phyloP scores from a whole-genome alignment of 164 flowering plant species.

The Tetracentron sinense region DNA sequence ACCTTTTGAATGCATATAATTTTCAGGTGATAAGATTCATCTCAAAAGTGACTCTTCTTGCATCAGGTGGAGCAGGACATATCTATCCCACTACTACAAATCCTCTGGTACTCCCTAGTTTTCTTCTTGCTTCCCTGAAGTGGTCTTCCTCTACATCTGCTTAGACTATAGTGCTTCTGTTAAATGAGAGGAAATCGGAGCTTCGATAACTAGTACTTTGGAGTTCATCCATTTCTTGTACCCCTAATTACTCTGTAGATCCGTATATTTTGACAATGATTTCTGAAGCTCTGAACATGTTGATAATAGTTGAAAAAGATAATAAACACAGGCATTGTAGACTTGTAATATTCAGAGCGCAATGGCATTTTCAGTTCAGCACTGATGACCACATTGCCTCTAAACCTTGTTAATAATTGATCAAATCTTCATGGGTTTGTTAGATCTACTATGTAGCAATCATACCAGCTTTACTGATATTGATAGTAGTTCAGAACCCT shows the following conservation, averaged over 20 bases:
- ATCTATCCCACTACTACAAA: slow-evolving; percentile 94
- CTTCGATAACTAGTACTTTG: neutral
- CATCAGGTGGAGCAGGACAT: slow-evolving; percentile 98
- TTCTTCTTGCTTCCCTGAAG: neutral
- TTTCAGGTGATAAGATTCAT: slow-evolving; percentile 76
- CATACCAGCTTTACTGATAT: neutral
- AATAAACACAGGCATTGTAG: no score
- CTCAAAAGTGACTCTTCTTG: slow-evolving; percentile 88
- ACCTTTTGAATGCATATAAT: slow-evolving; percentile 4
- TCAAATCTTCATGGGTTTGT: neutral
- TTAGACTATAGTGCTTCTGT: neutral
- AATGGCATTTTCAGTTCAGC: no score
- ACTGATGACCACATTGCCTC: no score
- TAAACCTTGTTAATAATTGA: neutral
- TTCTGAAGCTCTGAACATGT: no score
- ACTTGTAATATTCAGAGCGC: no score
- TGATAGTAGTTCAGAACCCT: neutral
- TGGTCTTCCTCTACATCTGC: neutral
- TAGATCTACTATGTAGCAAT: neutral
- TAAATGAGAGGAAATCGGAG: neutral
- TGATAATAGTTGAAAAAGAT: neutral
- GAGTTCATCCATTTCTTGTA: no score
- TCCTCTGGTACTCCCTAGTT: slow-evolving; percentile 57
- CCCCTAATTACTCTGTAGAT: no score
- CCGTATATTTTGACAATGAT: no score